These are phyloP conservation scores for Dactylellina leptospora DNA, from an alignment of 2,329 filamentous ascomycete genomes.

Conservation along the genomic window DNA sequence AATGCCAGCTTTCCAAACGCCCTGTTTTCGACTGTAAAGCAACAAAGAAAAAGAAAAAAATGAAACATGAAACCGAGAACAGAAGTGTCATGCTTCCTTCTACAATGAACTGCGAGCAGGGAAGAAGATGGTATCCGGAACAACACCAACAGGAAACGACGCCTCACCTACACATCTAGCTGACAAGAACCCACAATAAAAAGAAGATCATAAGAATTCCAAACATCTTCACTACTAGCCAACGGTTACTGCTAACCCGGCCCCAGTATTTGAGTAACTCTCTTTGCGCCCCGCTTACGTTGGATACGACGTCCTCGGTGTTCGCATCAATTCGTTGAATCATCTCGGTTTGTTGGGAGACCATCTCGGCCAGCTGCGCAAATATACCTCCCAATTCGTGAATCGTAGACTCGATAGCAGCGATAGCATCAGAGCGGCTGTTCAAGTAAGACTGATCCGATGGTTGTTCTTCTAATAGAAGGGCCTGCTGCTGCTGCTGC, in stretches of 20 bases:
- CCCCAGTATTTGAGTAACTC: constrained; percentile 98
- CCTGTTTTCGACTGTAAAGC: constrained; percentile 28
- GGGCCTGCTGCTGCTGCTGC: constrained; percentile 69
- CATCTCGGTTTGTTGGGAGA: constrained; percentile 96
- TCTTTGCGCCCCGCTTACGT: constrained; percentile 94
- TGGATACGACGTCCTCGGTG: constrained; percentile 96
- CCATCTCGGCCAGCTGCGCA: constrained; percentile 93
- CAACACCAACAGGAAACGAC: constrained; percentile 24
- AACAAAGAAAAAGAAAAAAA: neutral
- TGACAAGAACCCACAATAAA: constrained; percentile 58
- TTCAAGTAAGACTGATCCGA: constrained; percentile 88
- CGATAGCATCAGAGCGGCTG: constrained; percentile 92
- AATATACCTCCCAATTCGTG: constrained; percentile 91
- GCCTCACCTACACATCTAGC: constrained; percentile 39
- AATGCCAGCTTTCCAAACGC: constrained; percentile 51
- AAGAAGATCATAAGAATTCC: constrained; percentile 59
- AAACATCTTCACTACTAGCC: constrained; percentile 85
- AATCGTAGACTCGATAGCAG: constrained; percentile 95
- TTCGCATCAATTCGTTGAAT: constrained; percentile 97
- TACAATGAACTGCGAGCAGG: neutral
- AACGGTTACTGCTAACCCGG: constrained; percentile 90
- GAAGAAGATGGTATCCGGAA: constrained; percentile 18
- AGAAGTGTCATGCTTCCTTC: neutral
- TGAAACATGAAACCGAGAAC: neutral
- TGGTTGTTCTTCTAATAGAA: constrained; percentile 93